Base-by-base conservation (phyloP, 2,329 filamentous ascomycete genomes). In the Phialemoniopsis sp. region DNA sequence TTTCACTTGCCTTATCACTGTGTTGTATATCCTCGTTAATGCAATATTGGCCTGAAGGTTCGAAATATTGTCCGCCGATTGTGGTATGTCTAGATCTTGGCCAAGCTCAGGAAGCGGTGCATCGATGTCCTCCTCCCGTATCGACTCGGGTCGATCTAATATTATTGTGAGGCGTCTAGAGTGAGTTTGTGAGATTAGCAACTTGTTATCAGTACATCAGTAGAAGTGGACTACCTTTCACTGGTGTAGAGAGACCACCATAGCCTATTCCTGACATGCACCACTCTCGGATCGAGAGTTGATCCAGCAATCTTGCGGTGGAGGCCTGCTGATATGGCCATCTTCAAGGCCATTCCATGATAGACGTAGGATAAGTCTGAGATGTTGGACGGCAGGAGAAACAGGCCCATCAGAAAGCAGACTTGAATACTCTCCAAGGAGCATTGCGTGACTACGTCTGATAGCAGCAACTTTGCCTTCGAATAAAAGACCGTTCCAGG, bases 321-420 rank as follows among this genome's bases (percentile, higher is more conserved):
- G 74, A 80, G 76, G 10, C 76, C 76, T 48, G 79, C 79, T 43
- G 78, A 74, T 13, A 79, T 76, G 2, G 74, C 76, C 42, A 80
- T 59, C 43, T 76, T 77, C 32, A 78, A 59, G 3, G 73, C 72
- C 12, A 80, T 53, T 7, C 73, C 74, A 34, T 78, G 62, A 45
- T 80, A 80, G 3, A 73, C 74, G 46, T 78, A 80, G 3, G 71
- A 71, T 16, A 80, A 53, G 0, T 75, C 76, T 2, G 73, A 74
- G 1, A 74, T 70, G 49, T 80, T 75, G 1, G 78, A 59, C 0
- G 76, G 75, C 6, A 79, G 56, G 2, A 72, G 61, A 45, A 78
- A 80, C 9, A 76, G 66, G 3, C 72, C 75, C 13, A 80, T 69
- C 15, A 80, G 58, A 8, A 79, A 54, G 39, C 72, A 78, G 2